phyloP scores from a whole-genome alignment of 2,329 filamentous ascomycete genomes.

The Beauveria asiatica region DNA sequence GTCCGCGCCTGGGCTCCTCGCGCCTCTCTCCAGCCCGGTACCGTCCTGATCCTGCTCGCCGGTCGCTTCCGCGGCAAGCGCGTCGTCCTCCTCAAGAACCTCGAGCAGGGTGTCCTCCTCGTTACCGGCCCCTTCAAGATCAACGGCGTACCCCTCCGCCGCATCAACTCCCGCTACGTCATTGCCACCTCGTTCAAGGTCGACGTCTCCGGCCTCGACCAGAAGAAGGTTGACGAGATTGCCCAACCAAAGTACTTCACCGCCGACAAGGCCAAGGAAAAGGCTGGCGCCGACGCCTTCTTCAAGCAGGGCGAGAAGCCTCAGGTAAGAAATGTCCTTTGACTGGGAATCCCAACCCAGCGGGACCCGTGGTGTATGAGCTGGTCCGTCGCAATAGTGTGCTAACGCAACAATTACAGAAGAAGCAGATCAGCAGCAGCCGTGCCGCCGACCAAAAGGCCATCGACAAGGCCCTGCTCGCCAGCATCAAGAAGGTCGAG shows the following conservation, averaged over 20 bases:
- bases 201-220: constrained; percentile 76
- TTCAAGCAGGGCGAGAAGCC: constrained; percentile 99
- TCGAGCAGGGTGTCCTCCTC: constrained; percentile 95
- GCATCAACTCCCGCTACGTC: constrained; percentile 88
- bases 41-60: constrained; percentile 97
- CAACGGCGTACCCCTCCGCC: constrained; percentile 96
- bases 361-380: no score
- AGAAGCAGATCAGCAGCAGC: constrained; percentile 90
- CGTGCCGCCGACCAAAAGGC: constrained; percentile 97
- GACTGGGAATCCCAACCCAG: no score
- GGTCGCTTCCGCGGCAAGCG: constrained; percentile 99
- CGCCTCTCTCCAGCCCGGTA: constrained; percentile 83
- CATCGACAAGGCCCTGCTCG: constrained; percentile 91
- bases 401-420: constrained; percentile 51
- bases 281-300: constrained; percentile 96
- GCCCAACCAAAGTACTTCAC: constrained; percentile 85
- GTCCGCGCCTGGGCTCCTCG: constrained; percentile 81
- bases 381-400: background rate
- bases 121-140: constrained; percentile 99
- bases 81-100: constrained; percentile 96
- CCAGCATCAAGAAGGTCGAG: constrained; percentile 97
- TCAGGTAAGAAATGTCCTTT: constrained; percentile 55
- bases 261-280: constrained; percentile 89
- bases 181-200: constrained; percentile 84
- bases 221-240: constrained; percentile 79